phyloP scores from a whole-genome alignment of 164 flowering plant genomes.

The Vitis vinifera region DNA sequence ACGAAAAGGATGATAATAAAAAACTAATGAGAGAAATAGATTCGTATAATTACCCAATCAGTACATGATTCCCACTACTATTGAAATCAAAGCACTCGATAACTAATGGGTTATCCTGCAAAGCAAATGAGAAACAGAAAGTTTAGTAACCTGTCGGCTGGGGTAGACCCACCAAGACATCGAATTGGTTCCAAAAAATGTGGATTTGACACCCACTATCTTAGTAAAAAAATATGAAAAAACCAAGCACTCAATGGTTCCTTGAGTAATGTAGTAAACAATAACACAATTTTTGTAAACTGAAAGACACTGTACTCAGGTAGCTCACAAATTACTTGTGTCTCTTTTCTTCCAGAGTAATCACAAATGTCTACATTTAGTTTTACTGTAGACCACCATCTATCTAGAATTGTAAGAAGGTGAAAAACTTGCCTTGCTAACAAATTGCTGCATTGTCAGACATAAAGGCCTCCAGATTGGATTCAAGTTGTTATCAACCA shows the following conservation, averaged over 20 bases:
- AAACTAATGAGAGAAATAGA: not conserved
- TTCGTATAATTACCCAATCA: constrained; percentile 68
- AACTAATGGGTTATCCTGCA: constrained; percentile 81
- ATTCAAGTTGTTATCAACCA: constrained; percentile 63
- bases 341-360: too few species aligned
- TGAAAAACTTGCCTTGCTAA: constrained; percentile 61
- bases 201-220: too few species aligned
- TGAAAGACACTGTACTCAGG: not conserved
- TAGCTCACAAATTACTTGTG: not conserved
- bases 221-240: too few species aligned
- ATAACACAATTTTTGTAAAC: too few species aligned
- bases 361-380: too few species aligned
- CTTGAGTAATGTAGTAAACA: too few species aligned
- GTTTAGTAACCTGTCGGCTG: too few species aligned
- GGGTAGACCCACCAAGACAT: too few species aligned
- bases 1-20: not conserved
- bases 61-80: constrained; percentile 67
- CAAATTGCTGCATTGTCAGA: constrained; percentile 74
- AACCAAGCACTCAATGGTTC: too few species aligned
- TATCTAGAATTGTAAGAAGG: not conserved
- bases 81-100: constrained; percentile 93
- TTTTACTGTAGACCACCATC: not conserved
- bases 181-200: too few species aligned
- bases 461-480: constrained; percentile 75
- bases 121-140: not conserved